Conservation (phyloP, 495 filamentous ascomycete genomes). For the Trichoderma gamsii region DNA sequence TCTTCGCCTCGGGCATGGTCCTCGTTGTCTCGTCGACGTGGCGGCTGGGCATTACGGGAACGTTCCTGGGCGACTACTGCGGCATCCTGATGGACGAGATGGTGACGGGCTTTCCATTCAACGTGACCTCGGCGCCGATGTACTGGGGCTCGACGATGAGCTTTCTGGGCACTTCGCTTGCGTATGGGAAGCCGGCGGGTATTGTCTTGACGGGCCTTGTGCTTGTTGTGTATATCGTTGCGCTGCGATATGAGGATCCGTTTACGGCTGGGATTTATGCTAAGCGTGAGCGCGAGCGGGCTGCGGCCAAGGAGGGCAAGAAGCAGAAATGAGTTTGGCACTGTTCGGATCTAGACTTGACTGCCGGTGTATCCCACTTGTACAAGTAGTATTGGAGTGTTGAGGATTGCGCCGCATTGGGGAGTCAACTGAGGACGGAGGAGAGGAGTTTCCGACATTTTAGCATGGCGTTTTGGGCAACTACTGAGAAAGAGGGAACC, state of each 20-base stretch:
- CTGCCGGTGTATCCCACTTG: not conserved
- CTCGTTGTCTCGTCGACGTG: conserved; percentile 86
- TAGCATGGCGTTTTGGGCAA: conserved; percentile 6
- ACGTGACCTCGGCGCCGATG: conserved; percentile 87
- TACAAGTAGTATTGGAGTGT: not conserved
- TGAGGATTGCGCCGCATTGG: not conserved
- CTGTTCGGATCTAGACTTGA: not conserved
- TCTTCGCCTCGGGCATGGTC: conserved; percentile 71
- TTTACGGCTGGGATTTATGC: conserved; percentile 93
- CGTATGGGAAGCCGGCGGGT: conserved; percentile 85
- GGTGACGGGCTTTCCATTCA: conserved; percentile 94
- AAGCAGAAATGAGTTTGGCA: conserved; percentile 35
- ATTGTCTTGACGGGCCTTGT: conserved; percentile 70
- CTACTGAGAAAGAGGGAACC: not conserved
- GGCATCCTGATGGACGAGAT: conserved; percentile 94
- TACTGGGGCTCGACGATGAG: conserved; percentile 90
- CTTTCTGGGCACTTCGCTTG: conserved; percentile 84
- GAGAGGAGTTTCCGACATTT: not conserved
- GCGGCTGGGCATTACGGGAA: conserved; percentile 91
- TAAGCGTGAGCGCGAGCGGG: conserved; percentile 64
- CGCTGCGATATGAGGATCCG: conserved; percentile 90
- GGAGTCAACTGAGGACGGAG: not conserved
- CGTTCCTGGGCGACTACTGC: conserved; percentile 97
- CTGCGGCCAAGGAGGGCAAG: conserved; percentile 31
- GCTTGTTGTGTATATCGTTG: conserved; percentile 71